Evolutionary conservation across 1,139 yeast species (phyloP), one percentile per base, ranked within the genome.

Genomic region (Debaryomycetaceae sp.): DNA sequence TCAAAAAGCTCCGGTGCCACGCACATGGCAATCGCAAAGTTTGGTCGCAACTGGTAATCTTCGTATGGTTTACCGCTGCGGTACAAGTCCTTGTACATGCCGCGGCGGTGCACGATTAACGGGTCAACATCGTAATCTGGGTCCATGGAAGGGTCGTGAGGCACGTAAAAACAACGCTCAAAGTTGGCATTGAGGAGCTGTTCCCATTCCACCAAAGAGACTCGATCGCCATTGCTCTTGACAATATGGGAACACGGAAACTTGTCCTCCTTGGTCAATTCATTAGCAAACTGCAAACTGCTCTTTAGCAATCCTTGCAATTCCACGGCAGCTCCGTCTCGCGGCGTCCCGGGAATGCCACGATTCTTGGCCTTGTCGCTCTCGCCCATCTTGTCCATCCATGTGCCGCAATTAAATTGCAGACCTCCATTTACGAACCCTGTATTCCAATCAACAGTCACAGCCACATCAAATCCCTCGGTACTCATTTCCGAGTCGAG

Each of bases 301-400:
- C 94, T 80, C 56, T 87, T 87, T 45, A 90, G 58, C 37, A 90
- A 60, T 0, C 97, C 98, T 45, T 75, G 86, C 35, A 90, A 79
- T 53, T 90, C 98, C 33, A 90, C 67, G 2, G 95, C 96, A 2
- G 96, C 95, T 25, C 98, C 98, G 53, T 87, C 95, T 50, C 98
- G 71, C 22, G 98, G 97, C 0, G 98, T 90, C 2, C 97, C 98
- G 1, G 98, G 98, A 24, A 72, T 63, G 12, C 98, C 98, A 45
- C 77, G 80, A 35, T 76, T 78, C 1, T 82, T 80, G 1, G 98
- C 96, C 34, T 55, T 62, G 29, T 56, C 73, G 47, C 95, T 82
- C 57, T 90, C 98, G 14, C 98, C 98, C 97, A 90, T 90, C 58
- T 90, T 90, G 55, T 90, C 98, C 96, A 87, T 90, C 98, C 98